Evolutionary conservation across 139 green algal species (phyloP), one percentile per base, ranked within the genome.

Genomic region (Coelastrella sp.): DNA sequence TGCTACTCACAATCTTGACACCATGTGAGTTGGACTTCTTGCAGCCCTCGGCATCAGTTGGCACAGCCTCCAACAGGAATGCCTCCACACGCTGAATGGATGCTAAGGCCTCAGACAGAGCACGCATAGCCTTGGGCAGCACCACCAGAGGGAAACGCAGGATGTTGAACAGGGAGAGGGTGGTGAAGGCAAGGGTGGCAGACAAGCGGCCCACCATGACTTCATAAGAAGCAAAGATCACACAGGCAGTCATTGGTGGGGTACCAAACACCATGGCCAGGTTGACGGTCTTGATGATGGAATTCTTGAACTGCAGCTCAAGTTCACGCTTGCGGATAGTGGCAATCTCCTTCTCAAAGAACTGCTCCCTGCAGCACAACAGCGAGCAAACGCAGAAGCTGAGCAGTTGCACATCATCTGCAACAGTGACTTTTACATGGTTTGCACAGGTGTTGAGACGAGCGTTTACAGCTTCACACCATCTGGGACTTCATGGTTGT

Each of bases 91-190:
- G 89, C 41, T 83, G 15, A 8, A 92, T 81, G n/a, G 89, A 86
- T 11, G 85, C 85, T 8, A 91, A 63, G 17, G 88, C 91, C 83
- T 93, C 89, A 23, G 86, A 93, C 81, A 83, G 81, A 57, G 87
- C 89, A 30, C 90, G 86, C 78, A 95, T 83, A 1, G 91, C 91
- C 88, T 94, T 95, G 74, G 93, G 93, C 71, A 96, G 91, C 90
- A 96, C 91, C 48, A 96, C 89, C 15, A 97, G 83, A 2, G 94
- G 94, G 87, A 96, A 95, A 78, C 93, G 91, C 77, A 97, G 85
- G 40, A 95, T 92, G 88, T 95, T 95, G 89, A 97, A 96, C 25
- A 97, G 93, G 30, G 94, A 93, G 1, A 96, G 86, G 13, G 92
- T 93, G 63, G 92, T 92, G 91, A 96, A 95, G 64, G 91, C 93